phyloP scores from a whole-genome alignment of 2,329 filamentous ascomycete species.

The Cladosporium austrohemisphaericum region DNA sequence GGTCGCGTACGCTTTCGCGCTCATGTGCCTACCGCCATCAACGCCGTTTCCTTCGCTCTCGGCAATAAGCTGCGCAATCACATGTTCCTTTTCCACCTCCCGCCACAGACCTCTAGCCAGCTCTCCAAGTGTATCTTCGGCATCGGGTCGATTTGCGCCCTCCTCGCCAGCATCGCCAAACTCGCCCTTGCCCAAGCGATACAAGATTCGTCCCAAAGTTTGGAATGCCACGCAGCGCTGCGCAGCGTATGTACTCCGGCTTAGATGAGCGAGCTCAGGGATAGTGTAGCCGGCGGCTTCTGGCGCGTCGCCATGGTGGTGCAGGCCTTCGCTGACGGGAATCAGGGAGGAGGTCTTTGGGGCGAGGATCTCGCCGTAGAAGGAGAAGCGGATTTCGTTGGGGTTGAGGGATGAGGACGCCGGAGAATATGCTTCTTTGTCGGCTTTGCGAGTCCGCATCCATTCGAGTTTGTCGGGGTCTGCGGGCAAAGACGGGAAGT shows the following conservation, averaged over 20 bases:
- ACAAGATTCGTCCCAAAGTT: conserved; percentile 80
- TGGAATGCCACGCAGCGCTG: conserved; percentile 92
- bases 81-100: conserved; percentile 69
- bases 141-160: conserved; percentile 36
- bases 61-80: conserved; percentile 71
- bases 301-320: conserved; percentile 89
- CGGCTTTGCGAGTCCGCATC: conserved; percentile 59
- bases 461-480: conserved; percentile 84
- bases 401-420: conserved; percentile 67
- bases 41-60: conserved; percentile 63
- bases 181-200: conserved; percentile 71
- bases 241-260: conserved; percentile 75
- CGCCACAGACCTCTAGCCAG: conserved; percentile 76
- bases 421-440: conserved; percentile 76
- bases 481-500: conserved; percentile 82
- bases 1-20: conserved; percentile 76
- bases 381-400: conserved; percentile 81
- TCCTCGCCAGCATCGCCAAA: conserved; percentile 53
- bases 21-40: conserved; percentile 62
- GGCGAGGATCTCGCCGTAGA: conserved; percentile 74
- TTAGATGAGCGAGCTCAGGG: conserved; percentile 74
- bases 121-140: conserved; percentile 44
- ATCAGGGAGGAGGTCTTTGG: conserved; percentile 71
- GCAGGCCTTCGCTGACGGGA: conserved; percentile 73
- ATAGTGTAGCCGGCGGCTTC: conserved; percentile 94